Evolutionary conservation across 73 alveolate species (phyloP).

Genomic region (Tetrahymena borealis): DNA sequence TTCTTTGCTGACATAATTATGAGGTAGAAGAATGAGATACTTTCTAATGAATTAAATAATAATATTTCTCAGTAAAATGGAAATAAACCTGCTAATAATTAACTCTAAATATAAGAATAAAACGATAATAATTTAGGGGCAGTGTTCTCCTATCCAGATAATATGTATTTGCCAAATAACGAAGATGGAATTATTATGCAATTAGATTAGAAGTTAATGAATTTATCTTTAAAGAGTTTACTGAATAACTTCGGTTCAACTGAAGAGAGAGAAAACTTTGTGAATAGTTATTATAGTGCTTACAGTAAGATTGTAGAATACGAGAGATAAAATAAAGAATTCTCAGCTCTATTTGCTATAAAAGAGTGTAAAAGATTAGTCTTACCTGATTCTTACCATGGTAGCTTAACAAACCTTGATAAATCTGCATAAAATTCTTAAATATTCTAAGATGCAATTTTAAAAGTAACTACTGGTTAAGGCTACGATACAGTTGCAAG

Average conservation of each 20-base stretch:
- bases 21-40: not conserved
- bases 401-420: not conserved
- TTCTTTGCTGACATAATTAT: not conserved
- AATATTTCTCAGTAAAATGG: not conserved
- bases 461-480: not conserved
- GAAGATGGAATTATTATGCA: not conserved
- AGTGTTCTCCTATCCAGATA: not conserved
- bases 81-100: not conserved
- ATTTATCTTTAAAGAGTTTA: not conserved
- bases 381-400: not conserved
- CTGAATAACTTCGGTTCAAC: not conserved
- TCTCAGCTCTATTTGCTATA: not conserved
- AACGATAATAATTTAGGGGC: not conserved
- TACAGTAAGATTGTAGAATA: not conserved
- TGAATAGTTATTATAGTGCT: not conserved
- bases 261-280: not conserved
- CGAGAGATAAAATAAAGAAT: not conserved
- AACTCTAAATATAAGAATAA: not conserved
- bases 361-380: not conserved
- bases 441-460: not conserved
- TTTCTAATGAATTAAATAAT: not conserved
- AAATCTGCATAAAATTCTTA: not conserved
- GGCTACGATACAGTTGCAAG: not conserved
- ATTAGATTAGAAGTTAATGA: not conserved
- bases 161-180: not conserved